A percentile compares a stretch with the other conserved stretches of the same genome.
phyloP scores from a whole-genome alignment of 2,329 filamentous ascomycete genomes.

The Alternaria sp. region DNA sequence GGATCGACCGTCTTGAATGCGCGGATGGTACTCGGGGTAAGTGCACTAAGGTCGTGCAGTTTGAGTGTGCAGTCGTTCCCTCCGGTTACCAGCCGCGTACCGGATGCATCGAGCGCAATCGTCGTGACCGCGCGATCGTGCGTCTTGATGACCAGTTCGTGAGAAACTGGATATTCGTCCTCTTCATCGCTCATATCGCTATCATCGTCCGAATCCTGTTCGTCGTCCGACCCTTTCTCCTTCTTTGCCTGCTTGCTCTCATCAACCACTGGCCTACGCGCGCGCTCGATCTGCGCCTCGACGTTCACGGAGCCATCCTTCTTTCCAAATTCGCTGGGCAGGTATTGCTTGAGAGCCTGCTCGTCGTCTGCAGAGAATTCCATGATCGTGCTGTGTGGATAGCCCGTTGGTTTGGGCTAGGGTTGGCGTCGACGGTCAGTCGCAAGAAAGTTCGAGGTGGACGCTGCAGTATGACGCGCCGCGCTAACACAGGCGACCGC shows the following conservation, averaged over 20 bases:
- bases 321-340: slow-evolving; percentile 87
- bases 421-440: not conserved
- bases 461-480: slow-evolving; percentile 20
- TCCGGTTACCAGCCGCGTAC: slow-evolving; percentile 84
- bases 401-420: slow-evolving; percentile 8
- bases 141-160: slow-evolving; percentile 90
- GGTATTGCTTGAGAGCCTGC: slow-evolving; percentile 75
- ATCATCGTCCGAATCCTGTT: slow-evolving; percentile 52
- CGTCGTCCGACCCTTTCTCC: slow-evolving; percentile 38
- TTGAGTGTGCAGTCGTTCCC: slow-evolving; percentile 92
- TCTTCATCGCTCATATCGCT: slow-evolving; percentile 71
- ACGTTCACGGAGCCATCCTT: slow-evolving; percentile 75
- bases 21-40: slow-evolving; percentile 92
- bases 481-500: slow-evolving; percentile 3
- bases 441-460: slow-evolving; percentile 3
- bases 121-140: slow-evolving; percentile 88
- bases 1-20: slow-evolving; percentile 94
- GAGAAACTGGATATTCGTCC: slow-evolving; percentile 89
- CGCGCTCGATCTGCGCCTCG: slow-evolving; percentile 79
- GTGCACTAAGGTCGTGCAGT: slow-evolving; percentile 91
- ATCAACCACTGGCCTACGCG: slow-evolving; percentile 65
- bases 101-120: slow-evolving; percentile 82
- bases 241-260: slow-evolving; percentile 37
- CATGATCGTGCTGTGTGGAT: slow-evolving; percentile 19
- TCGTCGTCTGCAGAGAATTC: slow-evolving; percentile 54